Evolutionary conservation across 176 grass and related monocot species (phyloP), one percentile per base, ranked within the genome.

Genomic region (Thinopyrum elongatum): DNA sequence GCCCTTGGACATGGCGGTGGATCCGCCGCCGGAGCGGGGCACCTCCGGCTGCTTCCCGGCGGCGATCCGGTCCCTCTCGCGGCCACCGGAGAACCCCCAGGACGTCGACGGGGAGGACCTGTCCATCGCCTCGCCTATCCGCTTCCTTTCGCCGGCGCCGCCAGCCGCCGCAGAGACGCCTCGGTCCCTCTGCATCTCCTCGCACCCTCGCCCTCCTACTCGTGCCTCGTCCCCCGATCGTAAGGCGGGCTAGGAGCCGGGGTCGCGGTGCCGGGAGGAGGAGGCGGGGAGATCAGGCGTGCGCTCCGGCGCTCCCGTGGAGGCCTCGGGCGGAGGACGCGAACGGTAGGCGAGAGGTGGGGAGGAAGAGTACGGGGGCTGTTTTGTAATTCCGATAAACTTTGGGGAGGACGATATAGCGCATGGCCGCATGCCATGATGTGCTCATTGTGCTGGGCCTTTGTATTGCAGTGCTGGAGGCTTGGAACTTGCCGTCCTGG

Each of bases 111-210:
- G 78, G 3, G 87, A 92, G n/a, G 91, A 90, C 76, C 77, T 82
- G 42, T 93, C 91, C 81, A 93, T 80, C 39, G 85, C 85, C 36
- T 93, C 91, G 65, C 86, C 83, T 86, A 93, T 88, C 46, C 88
- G 71, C 88, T 93, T 90, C 85, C 85, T 80, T 38, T 93, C 91
- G 10, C 79, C 64, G 57, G 57, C 74, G 65, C 59, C 88, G 21
- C 53, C 75, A 19, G 75, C 82, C 34, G 81, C 78, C 58, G 72
- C 85, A 15, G 68, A 65, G 68, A 84, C 88, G 28, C 88, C 82
- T 65, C 81, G 65, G 69, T 74, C 88, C 29, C 71, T 80, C 69
- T 90, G 83, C 91, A 93, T 90, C 26, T 82, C 71, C 83, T 77
- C 85, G 41, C 72, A 1, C 72, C 71, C 51, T 29, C 49, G 11